These are phyloP conservation scores for Phalaenopsis hybrid DNA, from an alignment of 116 monocot species.

Conservation along the genomic window DNA sequence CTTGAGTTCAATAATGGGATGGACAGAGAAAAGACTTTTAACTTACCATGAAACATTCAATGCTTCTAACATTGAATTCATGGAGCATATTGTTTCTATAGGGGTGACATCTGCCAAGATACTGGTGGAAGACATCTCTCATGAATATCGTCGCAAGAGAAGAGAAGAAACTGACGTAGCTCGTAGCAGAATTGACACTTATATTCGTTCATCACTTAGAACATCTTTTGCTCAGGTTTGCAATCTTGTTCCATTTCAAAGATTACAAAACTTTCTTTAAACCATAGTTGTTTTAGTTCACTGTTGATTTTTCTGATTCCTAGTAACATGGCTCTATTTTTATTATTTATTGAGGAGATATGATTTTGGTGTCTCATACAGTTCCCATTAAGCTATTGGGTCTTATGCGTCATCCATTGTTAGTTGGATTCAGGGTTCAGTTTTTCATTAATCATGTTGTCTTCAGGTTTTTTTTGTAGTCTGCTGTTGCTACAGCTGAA, in stretches of 20 bases:
- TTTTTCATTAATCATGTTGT: neutral
- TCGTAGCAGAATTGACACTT: slow-evolving; percentile 55
- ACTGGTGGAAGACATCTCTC: slow-evolving; percentile 81
- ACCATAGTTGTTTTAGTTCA: neutral
- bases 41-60: slow-evolving; percentile 85
- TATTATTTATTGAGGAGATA: neutral
- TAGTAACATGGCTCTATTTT: neutral
- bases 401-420: neutral
- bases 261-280: neutral
- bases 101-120: slow-evolving; percentile 72
- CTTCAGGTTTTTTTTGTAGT: neutral
- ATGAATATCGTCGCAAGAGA: slow-evolving; percentile 65
- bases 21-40: slow-evolving; percentile 91
- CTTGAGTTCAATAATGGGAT: slow-evolving; percentile 83
- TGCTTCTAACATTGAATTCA: slow-evolving; percentile 51
- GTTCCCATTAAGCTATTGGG: neutral
- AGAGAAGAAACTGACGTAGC: slow-evolving; percentile 82
- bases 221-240: slow-evolving; percentile 76
- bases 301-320: neutral
- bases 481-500: neutral
- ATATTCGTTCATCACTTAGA: slow-evolving; percentile 63
- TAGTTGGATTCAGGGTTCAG: neutral
- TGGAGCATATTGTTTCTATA: slow-evolving; percentile 69
- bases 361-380: neutral
- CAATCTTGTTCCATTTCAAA: neutral